These are phyloP conservation scores for Colletotrichum liaoningense DNA, from an alignment of 2,329 filamentous ascomycete genomes.

Conservation along the genomic window DNA sequence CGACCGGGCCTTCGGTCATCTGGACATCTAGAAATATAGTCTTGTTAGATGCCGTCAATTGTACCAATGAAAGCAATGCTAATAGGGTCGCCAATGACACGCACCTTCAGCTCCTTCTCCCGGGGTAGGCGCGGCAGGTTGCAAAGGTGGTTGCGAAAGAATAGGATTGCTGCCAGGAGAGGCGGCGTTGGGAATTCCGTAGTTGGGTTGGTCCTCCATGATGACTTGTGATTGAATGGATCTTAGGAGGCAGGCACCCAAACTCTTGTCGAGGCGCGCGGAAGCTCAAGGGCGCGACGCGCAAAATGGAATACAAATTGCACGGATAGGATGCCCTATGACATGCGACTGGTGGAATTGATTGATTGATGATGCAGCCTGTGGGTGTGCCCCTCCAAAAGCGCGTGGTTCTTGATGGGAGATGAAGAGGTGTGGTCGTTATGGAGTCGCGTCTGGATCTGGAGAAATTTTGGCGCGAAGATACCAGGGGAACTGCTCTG, in stretches of 20 bases:
- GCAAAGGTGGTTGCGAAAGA: constrained; percentile 65
- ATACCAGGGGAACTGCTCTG: constrained; percentile 12
- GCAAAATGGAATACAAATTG: constrained; percentile 21
- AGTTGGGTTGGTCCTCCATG: constrained; percentile 71
- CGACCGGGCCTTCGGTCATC: constrained; percentile 66
- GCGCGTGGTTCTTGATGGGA: constrained; percentile 30
- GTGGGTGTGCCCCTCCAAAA: constrained; percentile 16
- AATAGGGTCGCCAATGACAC: constrained; percentile 36
- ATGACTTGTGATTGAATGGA: constrained; percentile 41
- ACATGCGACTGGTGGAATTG: constrained; percentile 21
- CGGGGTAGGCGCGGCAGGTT: constrained; percentile 37
- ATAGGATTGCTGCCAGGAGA: constrained; percentile 69
- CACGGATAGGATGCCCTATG: neutral
- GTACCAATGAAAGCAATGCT: constrained; percentile 9
- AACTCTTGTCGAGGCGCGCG: constrained; percentile 7
- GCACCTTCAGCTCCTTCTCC: constrained; percentile 28
- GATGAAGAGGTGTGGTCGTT: constrained; percentile 26
- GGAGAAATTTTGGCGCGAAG: constrained; percentile 54
- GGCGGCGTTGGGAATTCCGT: constrained; percentile 68
- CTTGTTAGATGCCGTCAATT: constrained; percentile 4
- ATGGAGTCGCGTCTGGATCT: constrained; percentile 42
- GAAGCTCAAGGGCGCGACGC: constrained; percentile 29
- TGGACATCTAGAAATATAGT: constrained; percentile 64
- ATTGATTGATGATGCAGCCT: constrained; percentile 25
- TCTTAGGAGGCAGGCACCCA: constrained; percentile 36